Percentiles rank a stretch among this genome's conserved stretches.
Conservation (phyloP, 2,329 filamentous ascomycete species). For the Penicillium italicum region DNA sequence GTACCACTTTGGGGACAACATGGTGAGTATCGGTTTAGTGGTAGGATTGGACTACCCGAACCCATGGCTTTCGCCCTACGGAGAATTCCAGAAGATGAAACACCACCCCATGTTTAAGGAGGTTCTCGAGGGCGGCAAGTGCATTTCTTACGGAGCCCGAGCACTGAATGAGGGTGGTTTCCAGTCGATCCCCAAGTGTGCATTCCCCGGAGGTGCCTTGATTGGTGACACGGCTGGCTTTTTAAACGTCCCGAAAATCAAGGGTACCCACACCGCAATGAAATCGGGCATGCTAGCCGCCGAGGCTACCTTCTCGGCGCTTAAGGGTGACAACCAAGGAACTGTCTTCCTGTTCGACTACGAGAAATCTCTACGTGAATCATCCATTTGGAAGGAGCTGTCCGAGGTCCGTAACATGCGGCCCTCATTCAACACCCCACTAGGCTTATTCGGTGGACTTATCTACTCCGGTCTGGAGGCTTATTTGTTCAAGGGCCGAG, state of each 20-base stretch:
- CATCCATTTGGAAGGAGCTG: slow-evolving; percentile 88
- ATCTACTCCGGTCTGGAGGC: slow-evolving; percentile 92
- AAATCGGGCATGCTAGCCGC: slow-evolving; percentile 95
- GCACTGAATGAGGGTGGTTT: slow-evolving; percentile 92
- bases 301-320: slow-evolving; percentile 78
- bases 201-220: slow-evolving; percentile 90
- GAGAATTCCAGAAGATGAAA: slow-evolving; percentile 98
- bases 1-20: slow-evolving; percentile 98
- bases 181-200: slow-evolving; percentile 94
- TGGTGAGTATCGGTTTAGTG: slow-evolving; percentile 87
- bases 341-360: slow-evolving; percentile 93
- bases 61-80: slow-evolving; percentile 92
- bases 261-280: slow-evolving; percentile 97
- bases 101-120: slow-evolving; percentile 86
- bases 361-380: slow-evolving; percentile 80
- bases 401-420: slow-evolving; percentile 96
- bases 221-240: slow-evolving; percentile 97
- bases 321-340: slow-evolving; percentile 56
- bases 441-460: slow-evolving; percentile 86
- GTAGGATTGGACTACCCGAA: slow-evolving; percentile 94
- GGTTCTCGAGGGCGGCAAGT: slow-evolving; percentile 92
- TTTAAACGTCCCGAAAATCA: slow-evolving; percentile 96
- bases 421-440: slow-evolving; percentile 82
- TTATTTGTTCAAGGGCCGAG: slow-evolving; percentile 76
- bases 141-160: slow-evolving; percentile 91